Percentiles rank a stretch among this genome's conserved stretches.
phyloP scores from a whole-genome alignment of 495 filamentous ascomycete species.

The Beverwykella pulmonaria region DNA sequence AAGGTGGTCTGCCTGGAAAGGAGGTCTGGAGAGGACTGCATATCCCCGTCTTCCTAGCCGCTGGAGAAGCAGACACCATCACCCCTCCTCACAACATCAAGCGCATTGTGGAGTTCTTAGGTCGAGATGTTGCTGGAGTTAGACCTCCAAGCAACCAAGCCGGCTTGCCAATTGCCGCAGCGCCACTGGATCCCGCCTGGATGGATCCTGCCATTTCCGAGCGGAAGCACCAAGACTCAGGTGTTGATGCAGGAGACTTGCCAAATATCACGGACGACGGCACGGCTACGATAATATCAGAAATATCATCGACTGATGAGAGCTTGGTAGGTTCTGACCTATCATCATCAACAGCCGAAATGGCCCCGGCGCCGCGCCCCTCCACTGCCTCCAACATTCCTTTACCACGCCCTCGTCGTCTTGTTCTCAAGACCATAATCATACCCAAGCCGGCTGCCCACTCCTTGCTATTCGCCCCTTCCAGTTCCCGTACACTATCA shows the following conservation, averaged over 20 bases:
- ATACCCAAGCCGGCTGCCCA: constrained; percentile 81
- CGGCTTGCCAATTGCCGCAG: constrained; percentile 45
- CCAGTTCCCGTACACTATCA: constrained; percentile 72
- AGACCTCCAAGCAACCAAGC: constrained; percentile 46
- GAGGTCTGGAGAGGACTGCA: constrained; percentile 73
- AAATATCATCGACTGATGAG: constrained; percentile 1
- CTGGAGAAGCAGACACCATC: constrained; percentile 74
- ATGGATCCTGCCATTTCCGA: constrained; percentile 18
- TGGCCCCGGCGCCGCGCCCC: not conserved
- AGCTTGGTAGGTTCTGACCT: not conserved
- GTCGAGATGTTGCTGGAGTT: constrained; percentile 46
- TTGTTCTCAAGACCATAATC: constrained; percentile 48
- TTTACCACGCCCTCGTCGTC: constrained; percentile 16
- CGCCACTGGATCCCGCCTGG: constrained; percentile 46
- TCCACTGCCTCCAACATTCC: not conserved
- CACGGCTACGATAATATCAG: not conserved
- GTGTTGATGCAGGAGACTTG: constrained; percentile 37
- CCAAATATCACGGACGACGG: constrained; percentile 44
- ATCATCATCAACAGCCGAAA: constrained; percentile 5
- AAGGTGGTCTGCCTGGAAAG: constrained; percentile 68
- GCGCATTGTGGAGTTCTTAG: constrained; percentile 66
- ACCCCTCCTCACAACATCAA: constrained; percentile 70
- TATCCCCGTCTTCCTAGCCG: constrained; percentile 75
- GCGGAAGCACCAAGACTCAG: constrained; percentile 29
- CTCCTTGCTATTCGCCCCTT: constrained; percentile 78